Base-by-base conservation (phyloP, 306 rosid species). In the barrel medic (Medicago truncatula) region DNA sequence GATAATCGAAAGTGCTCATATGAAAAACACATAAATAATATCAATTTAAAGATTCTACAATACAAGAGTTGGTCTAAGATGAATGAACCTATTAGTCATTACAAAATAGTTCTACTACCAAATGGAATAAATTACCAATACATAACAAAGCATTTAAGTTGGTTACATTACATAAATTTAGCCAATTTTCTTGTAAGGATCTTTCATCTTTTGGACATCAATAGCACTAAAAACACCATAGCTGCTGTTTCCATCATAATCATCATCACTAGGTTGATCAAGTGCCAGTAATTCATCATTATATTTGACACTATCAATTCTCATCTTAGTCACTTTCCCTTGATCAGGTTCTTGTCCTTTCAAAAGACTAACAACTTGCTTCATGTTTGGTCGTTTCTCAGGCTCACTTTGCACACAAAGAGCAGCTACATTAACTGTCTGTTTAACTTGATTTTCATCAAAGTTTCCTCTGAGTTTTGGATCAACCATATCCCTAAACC, bases 171-270 rank as follows among this genome's bases (percentile, higher is more conserved):
- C 62, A 67, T 3, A 44, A 36, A 67, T 58, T 75, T 34, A 76
- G 60, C 64, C 70, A 9, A 74, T 57, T 76, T 59, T 85, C 62
- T 74, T 64, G 50, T 71, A 80, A 71, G 93, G 90, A 80, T 81
- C 84, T 46, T 80, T 73, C 80, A 85, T 88, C 76, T 83, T 91
- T 28, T 87, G 92, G 16, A 83, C 91, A 57, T 86, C 84, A 56
- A 88, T 73, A 21, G 93, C 97, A 87, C 96, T 91, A 39, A 93
- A 93, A 76, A 89, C 88, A 54, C 97, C 97, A 80, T 77, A 87
- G 20, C 95, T 91, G 56, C 84, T 76, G 28, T 80, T 78, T 53
- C 83, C 88, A 39, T 76, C 88, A 68, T 53, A 71, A 53, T 74
- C 65, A 52, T 76, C 75, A 34, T 77, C 87, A 10, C 74, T 85